Evolutionary conservation across 345 rosid species (phyloP).

Genomic region (Fremontodendron californicum): DNA sequence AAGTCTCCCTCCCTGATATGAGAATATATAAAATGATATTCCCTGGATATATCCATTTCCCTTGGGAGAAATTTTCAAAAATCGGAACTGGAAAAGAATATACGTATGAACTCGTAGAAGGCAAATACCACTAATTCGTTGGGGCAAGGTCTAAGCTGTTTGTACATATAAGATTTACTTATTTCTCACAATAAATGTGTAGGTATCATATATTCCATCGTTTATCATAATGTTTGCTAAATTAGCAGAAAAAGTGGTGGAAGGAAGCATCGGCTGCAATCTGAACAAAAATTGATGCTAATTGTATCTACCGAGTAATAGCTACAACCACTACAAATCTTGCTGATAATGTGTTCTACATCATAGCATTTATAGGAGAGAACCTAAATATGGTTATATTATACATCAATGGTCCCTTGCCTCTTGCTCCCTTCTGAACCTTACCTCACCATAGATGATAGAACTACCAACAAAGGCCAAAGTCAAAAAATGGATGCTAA

Average conservation of each 20-base stretch:
- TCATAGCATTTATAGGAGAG: slow-evolving; percentile 23
- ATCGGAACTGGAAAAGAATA: too few species aligned
- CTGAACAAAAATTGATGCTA: slow-evolving; percentile 1
- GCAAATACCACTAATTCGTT: too few species aligned
- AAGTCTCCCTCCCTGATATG: too few species aligned
- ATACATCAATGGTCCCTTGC: slow-evolving; percentile 3
- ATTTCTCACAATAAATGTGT: too few species aligned
- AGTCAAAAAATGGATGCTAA: neutral
- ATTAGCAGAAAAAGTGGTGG: neutral
- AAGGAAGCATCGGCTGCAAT: neutral
- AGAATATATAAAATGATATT: too few species aligned
- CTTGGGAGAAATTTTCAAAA: neutral
- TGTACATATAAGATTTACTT: neutral
- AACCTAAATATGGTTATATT: slow-evolving; percentile 2
- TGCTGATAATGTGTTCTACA: slow-evolving; percentile 10
- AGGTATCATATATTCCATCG: neutral
- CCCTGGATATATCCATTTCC: neutral
- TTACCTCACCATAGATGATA: neutral
- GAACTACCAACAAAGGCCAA: neutral
- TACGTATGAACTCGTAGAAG: too few species aligned
- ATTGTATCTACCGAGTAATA: neutral
- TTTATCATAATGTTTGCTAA: neutral
- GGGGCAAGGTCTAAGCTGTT: neutral
- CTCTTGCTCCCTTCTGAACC: neutral
- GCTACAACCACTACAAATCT: neutral